Evolutionary conservation across 441 rosid species (phyloP), one percentile per base, ranked within the genome.

Genomic region (Hypseocharis bilobata): DNA sequence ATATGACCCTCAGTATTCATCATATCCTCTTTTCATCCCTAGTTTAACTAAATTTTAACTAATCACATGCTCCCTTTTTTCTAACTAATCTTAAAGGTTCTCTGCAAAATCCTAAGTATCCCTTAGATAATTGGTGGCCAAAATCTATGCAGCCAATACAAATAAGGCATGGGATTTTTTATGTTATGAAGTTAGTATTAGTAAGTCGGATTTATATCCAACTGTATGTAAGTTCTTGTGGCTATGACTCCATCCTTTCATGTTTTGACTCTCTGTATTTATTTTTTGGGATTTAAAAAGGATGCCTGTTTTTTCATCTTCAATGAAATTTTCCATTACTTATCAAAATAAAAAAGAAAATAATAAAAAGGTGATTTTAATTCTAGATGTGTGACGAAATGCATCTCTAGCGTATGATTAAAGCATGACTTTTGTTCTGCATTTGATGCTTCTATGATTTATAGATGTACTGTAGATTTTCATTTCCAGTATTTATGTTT

Each of bases 1-100:
- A n/a, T n/a, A n/a, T n/a, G n/a, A n/a, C n/a, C n/a, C n/a, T n/a
- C 16, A 59, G 16, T 59, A 52, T 70, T 64, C 57, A 57, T 42
- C 51, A 40, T 30, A 27, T 36, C 52, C 68, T 61, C 54, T 14
- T 62, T 76, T 29, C 51, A 62, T 74, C 65, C 55, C 17, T 17
- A 40, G 30, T 47, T 72, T 52, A 2, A 60, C 42, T 22, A 54
- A 52, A 38, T 19, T 14, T 29, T 42, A 16, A 52, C 17, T 8
- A 23, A 44, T 63, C 51, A 27, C 60, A 30, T 19, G n/a, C 30
- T 14, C 30, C 16, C 3, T 58, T 4, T 25, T 54, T 54, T 52
- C 30, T 25, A 0, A 23, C 58, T 3, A 11, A 7, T 25, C 30
- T 30, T 29, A 22, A 44, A 44, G 45, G 30, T 67, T 30, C 17